Evolutionary conservation across 106 monocot genomes (phyloP).

Genomic region (Dendrobium huoshanense): DNA sequence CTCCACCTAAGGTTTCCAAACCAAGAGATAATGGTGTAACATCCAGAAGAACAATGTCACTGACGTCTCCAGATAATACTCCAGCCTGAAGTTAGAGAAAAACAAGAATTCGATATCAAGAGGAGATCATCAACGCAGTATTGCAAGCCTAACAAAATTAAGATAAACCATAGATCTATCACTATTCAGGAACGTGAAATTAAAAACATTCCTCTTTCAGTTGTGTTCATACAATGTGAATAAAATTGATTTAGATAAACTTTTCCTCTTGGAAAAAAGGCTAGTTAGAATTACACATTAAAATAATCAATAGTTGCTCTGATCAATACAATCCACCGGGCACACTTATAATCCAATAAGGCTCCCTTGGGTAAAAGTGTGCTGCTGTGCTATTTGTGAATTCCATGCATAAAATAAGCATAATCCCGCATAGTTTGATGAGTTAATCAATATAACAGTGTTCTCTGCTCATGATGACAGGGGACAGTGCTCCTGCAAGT

Average conservation of each 20-base stretch:
- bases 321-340: neutral
- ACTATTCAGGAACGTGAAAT: neutral
- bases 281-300: neutral
- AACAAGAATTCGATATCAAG: neutral
- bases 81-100: conserved; percentile 50
- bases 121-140: neutral
- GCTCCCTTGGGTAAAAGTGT: too few relatives aligned
- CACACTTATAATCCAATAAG: too few relatives aligned
- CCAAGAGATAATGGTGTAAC: conserved; percentile 80
- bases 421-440: too few relatives aligned
- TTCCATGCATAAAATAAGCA: too few relatives aligned
- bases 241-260: neutral
- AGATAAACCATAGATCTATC: neutral
- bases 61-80: conserved; percentile 84
- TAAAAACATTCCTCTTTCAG: neutral
- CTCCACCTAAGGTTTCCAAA: conserved; percentile 82
- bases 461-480: too few relatives aligned
- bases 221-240: neutral
- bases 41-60: conserved; percentile 87
- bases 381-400: too few relatives aligned
- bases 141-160: neutral
- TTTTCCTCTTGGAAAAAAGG: neutral
- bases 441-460: too few relatives aligned
- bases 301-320: neutral
- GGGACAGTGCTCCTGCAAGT: too few relatives aligned